A percentile compares a stretch with the other conserved stretches of the same genome.
These are phyloP conservation scores for Yarrowia sp. DNA, from an alignment of 805 yeast genomes.

Conservation along the genomic window DNA sequence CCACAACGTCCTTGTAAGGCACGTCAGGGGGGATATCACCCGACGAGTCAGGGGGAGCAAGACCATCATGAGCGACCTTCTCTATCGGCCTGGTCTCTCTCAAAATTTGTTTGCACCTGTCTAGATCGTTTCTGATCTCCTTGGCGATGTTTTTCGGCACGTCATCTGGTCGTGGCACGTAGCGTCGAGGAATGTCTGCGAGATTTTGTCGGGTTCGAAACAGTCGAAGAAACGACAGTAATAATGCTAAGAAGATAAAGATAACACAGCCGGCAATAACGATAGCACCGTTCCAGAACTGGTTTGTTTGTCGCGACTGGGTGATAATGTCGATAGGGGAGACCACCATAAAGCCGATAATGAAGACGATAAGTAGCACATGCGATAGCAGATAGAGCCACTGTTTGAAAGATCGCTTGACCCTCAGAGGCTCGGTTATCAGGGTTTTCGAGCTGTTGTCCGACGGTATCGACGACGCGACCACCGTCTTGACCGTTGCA, in stretches of 20 bases:
- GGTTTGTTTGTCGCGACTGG: constrained; percentile 57
- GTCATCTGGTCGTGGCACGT: constrained; percentile 66
- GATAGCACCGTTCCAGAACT: constrained; percentile 78
- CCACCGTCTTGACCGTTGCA: constrained; percentile 21
- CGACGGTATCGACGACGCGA: constrained; percentile 17
- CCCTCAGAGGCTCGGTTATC: constrained; percentile 3
- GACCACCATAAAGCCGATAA: constrained; percentile 60
- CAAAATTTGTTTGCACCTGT: constrained; percentile 46
- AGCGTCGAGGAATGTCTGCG: constrained; percentile 74
- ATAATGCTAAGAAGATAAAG: constrained; percentile 56
- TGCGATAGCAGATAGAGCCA: constrained; percentile 37
- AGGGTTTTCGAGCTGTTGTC: constrained; percentile 24
- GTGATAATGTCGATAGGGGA: constrained; percentile 78
- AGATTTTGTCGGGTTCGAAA: constrained; percentile 56
- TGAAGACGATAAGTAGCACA: constrained; percentile 35
- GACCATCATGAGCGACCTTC: constrained; percentile 35
- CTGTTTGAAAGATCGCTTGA: constrained; percentile 24
- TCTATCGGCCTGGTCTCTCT: constrained; percentile 45
- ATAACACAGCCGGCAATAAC: constrained; percentile 40
- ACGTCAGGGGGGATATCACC: constrained; percentile 32
- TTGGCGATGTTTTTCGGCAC: constrained; percentile 49
- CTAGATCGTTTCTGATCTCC: constrained; percentile 44
- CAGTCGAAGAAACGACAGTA: constrained; percentile 60
- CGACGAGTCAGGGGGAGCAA: constrained; percentile 19
- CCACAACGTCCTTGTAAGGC: constrained; percentile 35